Evolutionary conservation across 441 rosid genomes (phyloP).

Genomic region (Aleurites moluccanus): DNA sequence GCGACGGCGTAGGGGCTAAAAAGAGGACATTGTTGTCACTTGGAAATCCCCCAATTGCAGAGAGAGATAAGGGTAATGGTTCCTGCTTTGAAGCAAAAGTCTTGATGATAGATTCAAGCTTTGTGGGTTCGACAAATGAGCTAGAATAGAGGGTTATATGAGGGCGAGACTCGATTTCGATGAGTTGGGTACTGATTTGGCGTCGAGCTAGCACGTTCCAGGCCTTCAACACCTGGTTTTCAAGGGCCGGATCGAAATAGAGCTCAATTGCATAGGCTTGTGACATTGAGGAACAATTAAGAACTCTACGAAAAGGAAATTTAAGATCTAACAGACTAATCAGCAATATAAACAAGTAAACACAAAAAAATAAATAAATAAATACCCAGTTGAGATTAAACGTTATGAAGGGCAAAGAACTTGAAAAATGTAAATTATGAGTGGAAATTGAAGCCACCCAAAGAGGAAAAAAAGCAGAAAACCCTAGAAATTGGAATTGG

Average conservation of each 20-base stretch:
- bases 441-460: neutral
- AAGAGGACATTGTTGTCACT: conserved; percentile 71
- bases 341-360: neutral
- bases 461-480: neutral
- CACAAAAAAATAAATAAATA: neutral
- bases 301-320: neutral
- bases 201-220: conserved; percentile 97
- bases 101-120: conserved; percentile 62
- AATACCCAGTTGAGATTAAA: neutral
- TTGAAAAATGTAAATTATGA: neutral
- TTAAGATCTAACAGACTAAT: conserved; percentile 2
- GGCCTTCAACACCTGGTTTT: conserved; percentile 91
- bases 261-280: conserved; percentile 39
- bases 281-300: conserved; percentile 22
- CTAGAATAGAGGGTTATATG: conserved; percentile 78
- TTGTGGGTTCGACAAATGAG: conserved; percentile 59
- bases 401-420: neutral
- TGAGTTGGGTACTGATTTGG: conserved; percentile 83
- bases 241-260: conserved; percentile 91
- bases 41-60: conserved; percentile 63
- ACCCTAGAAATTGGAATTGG: conserved; percentile 11
- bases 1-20: conserved; percentile 69
- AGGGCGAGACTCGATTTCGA: conserved; percentile 87
- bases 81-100: conserved; percentile 66
- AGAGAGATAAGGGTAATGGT: conserved; percentile 61